These are phyloP conservation scores for Tulasnella sp. DNA, from an alignment of 768 basidiomycete genomes.

Conservation along the genomic window DNA sequence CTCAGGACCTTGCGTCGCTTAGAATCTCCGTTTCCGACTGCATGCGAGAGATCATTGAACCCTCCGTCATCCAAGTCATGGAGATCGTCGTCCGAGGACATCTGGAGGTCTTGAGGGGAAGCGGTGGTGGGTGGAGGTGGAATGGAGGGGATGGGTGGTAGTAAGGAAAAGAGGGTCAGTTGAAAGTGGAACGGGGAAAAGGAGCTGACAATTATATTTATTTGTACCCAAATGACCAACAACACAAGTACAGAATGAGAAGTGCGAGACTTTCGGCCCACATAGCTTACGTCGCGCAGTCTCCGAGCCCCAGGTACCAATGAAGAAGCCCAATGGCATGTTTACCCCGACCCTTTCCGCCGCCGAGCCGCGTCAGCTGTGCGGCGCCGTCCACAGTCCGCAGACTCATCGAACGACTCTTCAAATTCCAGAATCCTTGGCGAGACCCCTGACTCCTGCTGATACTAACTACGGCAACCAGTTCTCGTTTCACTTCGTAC, in stretches of 20 bases:
- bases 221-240: background rate
- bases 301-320: background rate
- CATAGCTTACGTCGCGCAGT: background rate
- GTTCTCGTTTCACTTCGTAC: background rate
- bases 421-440: background rate
- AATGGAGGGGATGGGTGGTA: background rate
- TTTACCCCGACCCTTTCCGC: background rate
- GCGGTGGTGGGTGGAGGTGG: background rate
- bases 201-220: background rate
- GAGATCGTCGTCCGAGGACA: conserved; percentile 12
- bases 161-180: background rate
- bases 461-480: background rate
- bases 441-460: background rate
- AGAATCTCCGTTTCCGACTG: background rate
- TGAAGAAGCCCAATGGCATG: background rate
- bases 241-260: too few species aligned
- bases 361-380: background rate
- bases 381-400: background rate
- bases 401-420: background rate
- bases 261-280: background rate
- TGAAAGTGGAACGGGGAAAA: background rate
- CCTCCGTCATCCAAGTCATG: background rate
- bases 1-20: conserved; percentile 8
- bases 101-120: background rate
- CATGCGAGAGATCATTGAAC: background rate